Evolutionary conservation across 2,329 filamentous ascomycete species (phyloP), one percentile per base, ranked within the genome.

Genomic region (Cercospora berteroae): DNA sequence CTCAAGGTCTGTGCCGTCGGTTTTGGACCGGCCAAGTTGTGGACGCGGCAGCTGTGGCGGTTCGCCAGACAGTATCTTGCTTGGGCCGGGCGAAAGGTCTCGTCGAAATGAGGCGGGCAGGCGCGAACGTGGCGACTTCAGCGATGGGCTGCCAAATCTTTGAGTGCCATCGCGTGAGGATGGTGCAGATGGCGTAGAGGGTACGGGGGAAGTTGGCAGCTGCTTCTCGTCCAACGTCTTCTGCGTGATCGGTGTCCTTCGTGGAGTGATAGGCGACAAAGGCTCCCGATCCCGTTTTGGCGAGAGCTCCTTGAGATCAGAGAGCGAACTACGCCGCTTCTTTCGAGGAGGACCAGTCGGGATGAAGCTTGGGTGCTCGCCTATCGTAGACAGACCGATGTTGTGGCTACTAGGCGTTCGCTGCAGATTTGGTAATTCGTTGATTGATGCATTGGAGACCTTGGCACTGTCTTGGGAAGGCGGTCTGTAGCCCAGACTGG

Each of bases 291-390:
- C 71, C 60, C 60, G 65, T 33, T 71, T 69, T n/a, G 73, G 70
- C 23, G 74, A 65, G 18, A 92, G 82, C 65, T 83, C 85, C 72
- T 88, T 90, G 58, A 98, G 84, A 78, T 98, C 94, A 4, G 94
- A 97, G 50, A 98, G 81, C 27, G 94, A 97, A 80, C 94, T 97
- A 77, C 94, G 89, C 64, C 94, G 87, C 82, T 96, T 97, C 81
- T 89, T 94, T 77, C 86, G 89, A 55, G 83, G 80, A n/a, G 79
- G 78, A 70, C 74, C 77, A 13, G 77, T 82, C 12, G 78, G 76
- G 59, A 80, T 78, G 76, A 82, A 80, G 78, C 82, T 82, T 16
- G 77, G 75, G 64, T 77, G 75, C 65, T 81, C 83, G 72, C 80
- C 84, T 74, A 84, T 88, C 5, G 84, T 85, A 20, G 81, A 82